Conservation (phyloP, 2,329 filamentous ascomycete species). For the Pseudogymnoascus sp. region DNA sequence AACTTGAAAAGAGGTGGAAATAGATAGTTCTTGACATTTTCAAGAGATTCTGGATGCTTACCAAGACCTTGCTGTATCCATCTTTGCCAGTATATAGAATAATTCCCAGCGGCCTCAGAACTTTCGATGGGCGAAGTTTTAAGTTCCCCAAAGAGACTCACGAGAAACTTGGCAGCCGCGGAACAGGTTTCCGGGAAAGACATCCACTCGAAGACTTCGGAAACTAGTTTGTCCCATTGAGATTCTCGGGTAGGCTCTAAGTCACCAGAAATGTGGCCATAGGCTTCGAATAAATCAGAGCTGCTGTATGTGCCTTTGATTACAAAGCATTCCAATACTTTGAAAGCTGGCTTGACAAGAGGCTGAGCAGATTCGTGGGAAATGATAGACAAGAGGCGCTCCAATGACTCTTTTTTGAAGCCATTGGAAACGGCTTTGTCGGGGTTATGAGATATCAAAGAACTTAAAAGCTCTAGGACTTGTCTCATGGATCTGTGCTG, state of each 20-base stretch:
- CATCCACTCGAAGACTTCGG: slow-evolving; percentile 47
- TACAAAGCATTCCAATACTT: slow-evolving; percentile 57
- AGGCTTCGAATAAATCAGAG: slow-evolving; percentile 10
- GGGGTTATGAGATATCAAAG: slow-evolving; percentile 43
- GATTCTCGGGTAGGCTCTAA: slow-evolving; percentile 9
- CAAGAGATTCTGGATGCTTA: slow-evolving; percentile 43
- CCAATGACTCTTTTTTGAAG: slow-evolving; percentile 39
- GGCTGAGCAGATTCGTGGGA: slow-evolving; percentile 51
- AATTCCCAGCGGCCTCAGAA: slow-evolving; percentile 31
- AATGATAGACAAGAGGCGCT: slow-evolving; percentile 49
- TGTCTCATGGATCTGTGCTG: slow-evolving; percentile 55
- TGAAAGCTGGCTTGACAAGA: slow-evolving; percentile 61
- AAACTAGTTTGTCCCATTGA: slow-evolving; percentile 44
- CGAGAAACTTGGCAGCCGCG: slow-evolving; percentile 51
- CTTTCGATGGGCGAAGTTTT: slow-evolving; percentile 17
- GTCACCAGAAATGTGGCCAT: slow-evolving; percentile 14
- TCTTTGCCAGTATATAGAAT: slow-evolving; percentile 37
- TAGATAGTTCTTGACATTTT: slow-evolving; percentile 56
- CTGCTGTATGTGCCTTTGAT: slow-evolving; percentile 41
- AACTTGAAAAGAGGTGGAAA: slow-evolving; percentile 54
- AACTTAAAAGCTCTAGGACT: slow-evolving; percentile 48
- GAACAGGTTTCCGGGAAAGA: slow-evolving; percentile 48
- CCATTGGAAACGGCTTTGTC: slow-evolving; percentile 31
- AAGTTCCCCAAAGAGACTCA: slow-evolving; percentile 45
- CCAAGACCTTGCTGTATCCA: slow-evolving; percentile 47